Base-by-base conservation (phyloP, 1,284 basidiomycete species). In the Cutaneotrichosporon cutaneum region DNA sequence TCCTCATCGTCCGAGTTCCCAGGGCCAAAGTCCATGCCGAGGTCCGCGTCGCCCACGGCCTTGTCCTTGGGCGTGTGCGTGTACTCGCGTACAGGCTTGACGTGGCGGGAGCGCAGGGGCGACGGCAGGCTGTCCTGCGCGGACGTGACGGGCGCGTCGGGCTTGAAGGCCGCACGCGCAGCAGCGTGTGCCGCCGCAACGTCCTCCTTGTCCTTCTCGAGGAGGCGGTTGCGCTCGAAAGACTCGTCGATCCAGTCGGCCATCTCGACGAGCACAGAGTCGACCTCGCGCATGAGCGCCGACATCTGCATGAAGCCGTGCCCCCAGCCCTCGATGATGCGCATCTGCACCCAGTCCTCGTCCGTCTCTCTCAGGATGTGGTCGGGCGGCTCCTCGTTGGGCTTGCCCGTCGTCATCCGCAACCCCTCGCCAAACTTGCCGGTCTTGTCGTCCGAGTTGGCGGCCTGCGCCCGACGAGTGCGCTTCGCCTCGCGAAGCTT, bases 221-320 rank as follows among this genome's bases (percentile, higher is more conserved):
- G 58, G 1, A 70, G 66, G n/a, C 58, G 54, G 21, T 65, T 67
- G 30, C 70, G 68, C 30, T 82, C 83, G 75, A 98, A 97, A 27
- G 87, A 85, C 64, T 88, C 86, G 71, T 87, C 85, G 64, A 96
- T 94, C 93, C 94, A 97, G 66, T 90, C 89, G n/a, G 89, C 93
- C 69, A 96, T 84, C 70, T 94, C 91, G 65, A 88, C 84, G 68
- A 97, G 89, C 51, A 91, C 92, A 1, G 72, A 66, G 53, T 79
- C 73, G 30, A 91, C 91, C 72, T 95, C 93, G 18, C 67, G 63
- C 88, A 98, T 90, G 69, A 98, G 79, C 21, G 85, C 81, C 33
- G 88, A 85, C 95, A 99, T 99, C 81, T 97, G 94, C 70, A 94
- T 84, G 80, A 94, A 96, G 32, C 92, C 93, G 77, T 94, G 92